phyloP scores from a whole-genome alignment of 495 filamentous ascomycete genomes.

The Aspergillus saccharolyticus region DNA sequence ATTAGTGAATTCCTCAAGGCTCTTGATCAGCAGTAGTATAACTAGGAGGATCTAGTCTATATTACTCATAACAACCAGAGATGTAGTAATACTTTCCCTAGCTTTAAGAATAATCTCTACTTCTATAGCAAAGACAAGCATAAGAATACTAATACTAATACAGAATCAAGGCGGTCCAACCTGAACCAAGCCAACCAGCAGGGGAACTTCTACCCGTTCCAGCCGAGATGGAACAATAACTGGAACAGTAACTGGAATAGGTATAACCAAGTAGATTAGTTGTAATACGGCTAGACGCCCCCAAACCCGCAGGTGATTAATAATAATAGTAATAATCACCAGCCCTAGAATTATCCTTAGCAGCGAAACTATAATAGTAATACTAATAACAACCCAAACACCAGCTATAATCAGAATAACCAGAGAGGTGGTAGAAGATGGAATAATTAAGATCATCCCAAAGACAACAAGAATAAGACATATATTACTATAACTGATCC shows the following conservation, averaged over 20 bases:
- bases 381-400: background rate
- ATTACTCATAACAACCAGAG: background rate
- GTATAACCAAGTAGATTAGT: background rate
- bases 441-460: background rate
- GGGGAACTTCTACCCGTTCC: background rate
- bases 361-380: background rate
- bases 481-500: background rate
- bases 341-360: background rate
- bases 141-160: background rate
- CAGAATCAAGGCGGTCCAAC: background rate
- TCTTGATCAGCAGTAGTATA: background rate
- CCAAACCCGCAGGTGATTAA: background rate
- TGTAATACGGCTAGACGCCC: background rate
- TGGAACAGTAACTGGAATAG: background rate
- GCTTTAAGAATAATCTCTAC: background rate
- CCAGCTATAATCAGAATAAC: background rate
- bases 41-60: background rate
- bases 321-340: background rate
- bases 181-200: background rate
- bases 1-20: background rate
- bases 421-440: too few relatives aligned
- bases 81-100: background rate
- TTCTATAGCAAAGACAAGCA: background rate
- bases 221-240: too few relatives aligned
- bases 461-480: background rate